These are phyloP conservation scores for Aureobasidium subglaciale DNA, from an alignment of 2,329 filamentous ascomycete genomes.

Conservation along the genomic window DNA sequence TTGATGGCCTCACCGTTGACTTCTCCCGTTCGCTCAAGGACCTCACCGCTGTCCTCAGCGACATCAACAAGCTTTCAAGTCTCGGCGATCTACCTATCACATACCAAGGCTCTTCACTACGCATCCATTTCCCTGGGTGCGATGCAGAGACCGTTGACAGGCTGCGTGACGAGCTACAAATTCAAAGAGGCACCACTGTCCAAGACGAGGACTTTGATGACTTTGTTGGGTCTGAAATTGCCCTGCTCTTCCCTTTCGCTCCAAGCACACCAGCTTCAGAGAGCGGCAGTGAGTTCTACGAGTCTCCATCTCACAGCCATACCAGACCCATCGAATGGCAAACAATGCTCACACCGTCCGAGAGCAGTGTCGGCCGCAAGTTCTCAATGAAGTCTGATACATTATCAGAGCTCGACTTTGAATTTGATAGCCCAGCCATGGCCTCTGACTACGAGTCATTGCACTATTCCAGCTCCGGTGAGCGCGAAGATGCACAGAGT, in stretches of 20 bases:
- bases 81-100: conserved; percentile 79
- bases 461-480: conserved; percentile 37
- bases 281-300: conserved; percentile 34
- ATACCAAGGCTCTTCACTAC: conserved; percentile 61
- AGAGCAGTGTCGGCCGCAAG: conserved; percentile 24
- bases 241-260: conserved; percentile 80
- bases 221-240: conserved; percentile 61
- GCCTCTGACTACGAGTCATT: conserved; percentile 53
- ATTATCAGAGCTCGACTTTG: conserved; percentile 26
- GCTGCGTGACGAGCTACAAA: conserved; percentile 79
- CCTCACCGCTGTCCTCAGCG: conserved; percentile 68
- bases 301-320: conserved; percentile 30
- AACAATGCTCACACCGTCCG: conserved; percentile 47
- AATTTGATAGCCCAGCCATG: conserved; percentile 31
- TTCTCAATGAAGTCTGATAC: conserved; percentile 23
- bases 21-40: conserved; percentile 84
- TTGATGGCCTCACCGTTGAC: conserved; percentile 79
- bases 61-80: conserved; percentile 67
- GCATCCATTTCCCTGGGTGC: conserved; percentile 85
- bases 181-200: conserved; percentile 68
- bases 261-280: conserved; percentile 48
- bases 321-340: conserved; percentile 38
- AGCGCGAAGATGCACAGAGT: conserved; percentile 23
- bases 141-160: conserved; percentile 74
- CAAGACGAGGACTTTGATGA: conserved; percentile 72